Evolutionary conservation across 1,284 basidiomycete genomes (phyloP), one percentile per base, ranked within the genome.

Genomic region (Melanopsichium pennsylvanicum): DNA sequence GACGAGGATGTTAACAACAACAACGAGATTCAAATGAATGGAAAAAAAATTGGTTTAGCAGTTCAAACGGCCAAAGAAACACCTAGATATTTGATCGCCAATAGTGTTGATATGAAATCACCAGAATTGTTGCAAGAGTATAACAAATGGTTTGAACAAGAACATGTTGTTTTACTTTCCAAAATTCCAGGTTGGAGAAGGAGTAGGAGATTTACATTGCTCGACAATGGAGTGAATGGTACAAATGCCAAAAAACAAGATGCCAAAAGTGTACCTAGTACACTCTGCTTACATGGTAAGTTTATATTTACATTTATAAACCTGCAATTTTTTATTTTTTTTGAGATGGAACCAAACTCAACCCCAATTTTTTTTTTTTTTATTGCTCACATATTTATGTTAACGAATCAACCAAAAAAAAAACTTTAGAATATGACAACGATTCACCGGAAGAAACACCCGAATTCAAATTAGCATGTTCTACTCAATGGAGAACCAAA

Each of bases 101-200:
- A 75, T 33, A 67, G 66, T 37, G 54, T 68, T 0, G 58, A 68
- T 15, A 27, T 79, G 16, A 47, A 47, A 8, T 21, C n/a, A n/a
- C n/a, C 39, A 0, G 36, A 37, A 10, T 21, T 16, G 10, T 12
- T 49, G 11, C 25, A 52, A 5, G 58, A 67, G 29, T 76, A 76
- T 36, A 54, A 58, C 13, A 33, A 42, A 22, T 79, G 78, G 78
- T 75, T 75, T 29, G 45, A 62, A 2, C 10, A 55, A 4, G 75
- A 75, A 33, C 69, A 74, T 48, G 55, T 70, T 0, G 48, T 59
- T 4, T 43, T 72, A 35, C 41, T 80, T 6, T 36, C 29, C 25
- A 62, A 70, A 16, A 48, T 77, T 12, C 39, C 42, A 7, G 79
- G 76, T 5, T 78, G 78, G 78, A 61, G 35, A 9, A 35, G 79